A percentile compares a stretch with the other conserved stretches of the same genome.
phyloP scores from a whole-genome alignment of 2,329 filamentous ascomycete species.

The Rhynchosporium secalis region DNA sequence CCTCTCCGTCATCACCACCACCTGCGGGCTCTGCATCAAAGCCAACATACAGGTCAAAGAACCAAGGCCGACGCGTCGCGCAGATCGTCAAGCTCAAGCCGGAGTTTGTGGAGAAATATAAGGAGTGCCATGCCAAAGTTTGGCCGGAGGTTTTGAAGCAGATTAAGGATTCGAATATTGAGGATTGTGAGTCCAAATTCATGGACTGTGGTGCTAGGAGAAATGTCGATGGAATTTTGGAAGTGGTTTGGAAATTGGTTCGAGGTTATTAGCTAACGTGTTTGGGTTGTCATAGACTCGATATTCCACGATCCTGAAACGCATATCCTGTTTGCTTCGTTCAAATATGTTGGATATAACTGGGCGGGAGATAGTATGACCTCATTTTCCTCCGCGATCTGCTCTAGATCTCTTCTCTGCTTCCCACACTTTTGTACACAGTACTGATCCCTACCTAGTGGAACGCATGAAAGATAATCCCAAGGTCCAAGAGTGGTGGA shows the following conservation, averaged over 20 bases:
- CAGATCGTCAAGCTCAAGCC: slow-evolving; percentile 74
- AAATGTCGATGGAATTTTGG: not conserved
- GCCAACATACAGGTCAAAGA: slow-evolving; percentile 32
- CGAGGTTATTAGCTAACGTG: slow-evolving; percentile 12
- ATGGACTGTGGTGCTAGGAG: not conserved
- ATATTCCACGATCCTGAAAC: slow-evolving; percentile 68
- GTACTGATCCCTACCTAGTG: slow-evolving; percentile 45
- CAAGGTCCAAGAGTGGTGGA: slow-evolving; percentile 77
- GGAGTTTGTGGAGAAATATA: slow-evolving; percentile 67
- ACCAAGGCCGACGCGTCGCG: slow-evolving; percentile 59
- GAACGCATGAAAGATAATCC: slow-evolving; percentile 70
- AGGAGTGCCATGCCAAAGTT: slow-evolving; percentile 69
- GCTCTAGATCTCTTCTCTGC: not conserved
- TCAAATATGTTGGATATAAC: slow-evolving; percentile 76
- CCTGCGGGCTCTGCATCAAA: slow-evolving; percentile 1
- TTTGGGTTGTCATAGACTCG: slow-evolving; percentile 54
- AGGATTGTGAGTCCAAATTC: slow-evolving; percentile 58
- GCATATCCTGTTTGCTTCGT: slow-evolving; percentile 69
- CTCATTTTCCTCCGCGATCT: not conserved
- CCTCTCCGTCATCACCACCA: slow-evolving; percentile 16
- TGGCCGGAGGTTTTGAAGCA: slow-evolving; percentile 78
- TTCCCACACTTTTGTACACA: not conserved
- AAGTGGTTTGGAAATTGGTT: not conserved
- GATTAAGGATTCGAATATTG: slow-evolving; percentile 73
- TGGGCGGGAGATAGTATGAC: slow-evolving; percentile 62